These are phyloP conservation scores for Zygosaccharomyces pseudobailii DNA, from an alignment of 1,139 yeast species.

Conservation along the genomic window DNA sequence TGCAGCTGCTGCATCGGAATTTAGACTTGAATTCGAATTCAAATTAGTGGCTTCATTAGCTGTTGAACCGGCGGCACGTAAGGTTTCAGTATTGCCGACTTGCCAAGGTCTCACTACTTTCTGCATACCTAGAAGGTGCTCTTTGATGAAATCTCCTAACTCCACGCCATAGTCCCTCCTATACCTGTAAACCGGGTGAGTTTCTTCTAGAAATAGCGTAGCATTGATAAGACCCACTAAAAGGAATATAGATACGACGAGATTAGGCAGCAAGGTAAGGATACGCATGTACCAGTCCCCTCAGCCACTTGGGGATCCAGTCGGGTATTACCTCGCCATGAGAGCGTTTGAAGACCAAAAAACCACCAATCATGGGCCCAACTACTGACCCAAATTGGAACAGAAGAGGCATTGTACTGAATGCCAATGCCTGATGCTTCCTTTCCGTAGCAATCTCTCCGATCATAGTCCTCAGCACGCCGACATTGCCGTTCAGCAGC, in stretches of 20 bases:
- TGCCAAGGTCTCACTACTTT: slow-evolving; percentile 38
- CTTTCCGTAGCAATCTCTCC: slow-evolving; percentile 57
- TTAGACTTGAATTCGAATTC: not conserved
- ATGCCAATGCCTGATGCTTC: slow-evolving; percentile 57
- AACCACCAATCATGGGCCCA: slow-evolving; percentile 57
- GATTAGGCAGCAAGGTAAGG: slow-evolving; percentile 60
- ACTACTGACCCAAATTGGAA: slow-evolving; percentile 55
- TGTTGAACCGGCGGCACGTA: not conserved
- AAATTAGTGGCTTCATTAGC: not conserved
- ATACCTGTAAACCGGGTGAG: slow-evolving; percentile 43
- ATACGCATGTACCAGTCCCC: slow-evolving; percentile 37
- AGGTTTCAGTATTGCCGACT: not conserved
- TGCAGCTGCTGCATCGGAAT: not conserved
- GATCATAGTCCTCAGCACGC: slow-evolving; percentile 54
- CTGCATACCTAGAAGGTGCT: slow-evolving; percentile 34
- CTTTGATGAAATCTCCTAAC: slow-evolving; percentile 45
- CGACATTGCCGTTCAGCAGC: slow-evolving; percentile 55
- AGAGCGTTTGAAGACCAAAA: slow-evolving; percentile 36
- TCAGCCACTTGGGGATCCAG: slow-evolving; percentile 17
- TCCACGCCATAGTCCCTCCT: slow-evolving; percentile 49
- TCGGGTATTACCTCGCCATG: slow-evolving; percentile 18
- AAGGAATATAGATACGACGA: slow-evolving; percentile 47
- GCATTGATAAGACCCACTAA: slow-evolving; percentile 39
- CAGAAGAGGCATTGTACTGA: slow-evolving; percentile 53
- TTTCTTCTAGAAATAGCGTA: slow-evolving; percentile 58